Conservation (phyloP, 2,329 filamentous ascomycete species). For the Cadophora sp. region DNA sequence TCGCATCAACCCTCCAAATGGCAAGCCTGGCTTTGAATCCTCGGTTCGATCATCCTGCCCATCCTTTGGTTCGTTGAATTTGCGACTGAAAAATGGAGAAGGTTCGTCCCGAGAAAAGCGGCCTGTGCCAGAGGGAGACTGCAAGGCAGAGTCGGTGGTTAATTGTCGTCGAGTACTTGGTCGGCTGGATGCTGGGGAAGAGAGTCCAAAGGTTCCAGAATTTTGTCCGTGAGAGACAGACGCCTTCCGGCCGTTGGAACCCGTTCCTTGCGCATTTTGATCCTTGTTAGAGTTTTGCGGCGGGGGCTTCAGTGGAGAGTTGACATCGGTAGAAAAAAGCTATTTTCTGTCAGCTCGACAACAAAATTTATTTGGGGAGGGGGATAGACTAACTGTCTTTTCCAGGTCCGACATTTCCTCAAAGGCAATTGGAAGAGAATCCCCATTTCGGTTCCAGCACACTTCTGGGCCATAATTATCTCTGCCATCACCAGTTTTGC, state of each 20-base stretch:
- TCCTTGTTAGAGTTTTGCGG: slow-evolving; percentile 68
- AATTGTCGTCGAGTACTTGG: slow-evolving; percentile 83
- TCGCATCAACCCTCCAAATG: slow-evolving; percentile 58
- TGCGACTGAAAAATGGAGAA: slow-evolving; percentile 64
- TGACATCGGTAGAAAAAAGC: slow-evolving; percentile 86
- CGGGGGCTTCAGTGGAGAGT: slow-evolving; percentile 89
- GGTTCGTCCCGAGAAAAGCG: slow-evolving; percentile 69
- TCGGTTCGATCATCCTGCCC: slow-evolving; percentile 59
- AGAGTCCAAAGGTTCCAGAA: slow-evolving; percentile 68
- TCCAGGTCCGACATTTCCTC: slow-evolving; percentile 71
- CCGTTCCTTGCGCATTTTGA: slow-evolving; percentile 61
- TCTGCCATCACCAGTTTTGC: slow-evolving; percentile 77
- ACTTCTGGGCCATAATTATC: slow-evolving; percentile 84
- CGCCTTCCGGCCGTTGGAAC: slow-evolving; percentile 75
- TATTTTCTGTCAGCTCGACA: slow-evolving; percentile 50
- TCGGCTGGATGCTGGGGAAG: slow-evolving; percentile 75
- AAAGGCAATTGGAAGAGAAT: slow-evolving; percentile 73
- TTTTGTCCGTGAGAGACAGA: slow-evolving; percentile 74
- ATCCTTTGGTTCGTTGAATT: slow-evolving; percentile 60
- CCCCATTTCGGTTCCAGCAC: slow-evolving; percentile 84
- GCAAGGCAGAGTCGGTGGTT: slow-evolving; percentile 68
- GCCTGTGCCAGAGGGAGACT: slow-evolving; percentile 66
- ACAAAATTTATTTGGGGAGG: slow-evolving; percentile 14
- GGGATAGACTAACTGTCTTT: slow-evolving; percentile 58
- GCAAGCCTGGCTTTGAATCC: slow-evolving; percentile 48